Evolutionary conservation across 176 grass and related monocot species (phyloP), one percentile per base, ranked within the genome.

Genomic region (Pharus latifolius): DNA sequence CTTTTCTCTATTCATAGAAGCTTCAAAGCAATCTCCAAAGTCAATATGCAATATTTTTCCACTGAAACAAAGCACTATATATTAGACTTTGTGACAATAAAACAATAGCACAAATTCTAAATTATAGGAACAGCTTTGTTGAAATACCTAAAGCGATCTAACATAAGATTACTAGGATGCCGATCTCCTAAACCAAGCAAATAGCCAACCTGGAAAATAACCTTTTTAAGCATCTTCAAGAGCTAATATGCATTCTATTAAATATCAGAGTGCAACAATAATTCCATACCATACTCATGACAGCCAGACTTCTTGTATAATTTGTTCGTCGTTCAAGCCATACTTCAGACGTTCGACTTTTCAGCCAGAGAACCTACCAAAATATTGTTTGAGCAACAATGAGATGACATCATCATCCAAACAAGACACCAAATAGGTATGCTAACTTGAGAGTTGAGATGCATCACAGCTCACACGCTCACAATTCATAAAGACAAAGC

Each of bases 1-100:
- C 59, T 98, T 98, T 51, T 98, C 95, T 31, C 95, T 78, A 78
- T 88, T 98, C 95, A 98, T 98, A 49, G 95, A 93, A 25, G 95
- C 90, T 87, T 98, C 95, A 30, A 98, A 98, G 41, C 95, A 98
- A 63, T 98, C 95, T 41, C 95, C 95, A 61, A 98, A 98, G 65
- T 98, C 95, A 76, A 98, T 98, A 85, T 98, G 95, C 63, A 98
- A 60, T 83, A 98, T 98, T 88, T 98, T 98, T 63, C 95, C 95
- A 65, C 95, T 98, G 76, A 67, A 87, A 67, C 6, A 79, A 69
- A 65, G 82, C 11, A n/a, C 18, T 34, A 66, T 22, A 80, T 22
- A 66, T n/a, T 71, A 63, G 6, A 53, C 30, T 43, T 52, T 40
- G 47, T 26, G 60, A 32, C 12, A 31, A 56, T n/a, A 67, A 61